Evolutionary conservation across 192 early-diverging fungal species (phyloP).

Genomic region (Backusella circina): DNA sequence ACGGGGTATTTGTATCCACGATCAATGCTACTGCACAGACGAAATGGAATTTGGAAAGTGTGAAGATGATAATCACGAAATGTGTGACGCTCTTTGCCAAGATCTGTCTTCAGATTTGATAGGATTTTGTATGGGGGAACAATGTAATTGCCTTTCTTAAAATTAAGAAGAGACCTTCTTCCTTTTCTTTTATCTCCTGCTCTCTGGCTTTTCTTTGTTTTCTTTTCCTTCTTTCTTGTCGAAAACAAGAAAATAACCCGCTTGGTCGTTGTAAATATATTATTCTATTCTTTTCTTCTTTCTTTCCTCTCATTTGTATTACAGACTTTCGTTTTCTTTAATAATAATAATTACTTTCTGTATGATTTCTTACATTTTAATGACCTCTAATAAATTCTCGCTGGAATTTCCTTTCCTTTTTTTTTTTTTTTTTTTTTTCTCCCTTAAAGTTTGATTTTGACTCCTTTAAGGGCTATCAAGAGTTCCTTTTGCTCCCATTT

Average conservation of each 20-base stretch:
- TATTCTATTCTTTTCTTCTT: background rate
- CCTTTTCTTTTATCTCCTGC: background rate
- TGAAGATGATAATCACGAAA: constrained; percentile 14
- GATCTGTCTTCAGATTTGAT: constrained; percentile 1
- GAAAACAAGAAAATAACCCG: background rate
- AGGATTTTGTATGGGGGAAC: constrained; percentile 11
- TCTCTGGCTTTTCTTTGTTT: background rate
- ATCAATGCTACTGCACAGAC: constrained; percentile 10
- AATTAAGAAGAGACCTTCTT: background rate
- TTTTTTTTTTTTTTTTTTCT: background rate
- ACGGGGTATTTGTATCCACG: constrained; percentile 5
- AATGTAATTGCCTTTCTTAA: constrained; percentile 13
- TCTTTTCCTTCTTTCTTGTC: background rate
- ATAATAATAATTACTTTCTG: background rate
- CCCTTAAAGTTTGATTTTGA: background rate
- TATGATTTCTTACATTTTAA: background rate
- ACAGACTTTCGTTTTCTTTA: background rate
- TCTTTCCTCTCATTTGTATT: background rate
- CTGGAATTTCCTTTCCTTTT: background rate
- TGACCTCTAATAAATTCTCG: background rate
- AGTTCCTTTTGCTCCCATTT: background rate
- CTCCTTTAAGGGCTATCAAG: background rate
- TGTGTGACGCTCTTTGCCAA: constrained; percentile 12
- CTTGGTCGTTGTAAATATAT: background rate
- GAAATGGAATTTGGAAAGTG: constrained; percentile 5